Base-by-base conservation (phyloP, 2,329 filamentous ascomycete species). In the Pestalotiopsis sp. region DNA sequence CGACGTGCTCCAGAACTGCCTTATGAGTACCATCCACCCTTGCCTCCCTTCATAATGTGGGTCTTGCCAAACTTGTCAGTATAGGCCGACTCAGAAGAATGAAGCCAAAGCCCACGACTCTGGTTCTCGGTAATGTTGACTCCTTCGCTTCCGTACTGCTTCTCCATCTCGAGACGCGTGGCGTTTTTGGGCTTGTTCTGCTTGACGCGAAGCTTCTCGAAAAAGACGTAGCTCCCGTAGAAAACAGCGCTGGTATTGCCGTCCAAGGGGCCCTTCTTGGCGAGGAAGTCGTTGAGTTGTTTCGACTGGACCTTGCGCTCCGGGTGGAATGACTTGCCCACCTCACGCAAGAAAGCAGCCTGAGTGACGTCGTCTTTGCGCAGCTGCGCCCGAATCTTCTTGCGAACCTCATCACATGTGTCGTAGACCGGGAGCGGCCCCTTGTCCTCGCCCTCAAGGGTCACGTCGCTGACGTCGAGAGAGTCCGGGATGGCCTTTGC, bases 181-280 rank as follows among this genome's bases (percentile, higher is more conserved):
- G 85, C 82, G 20, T 76, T 81, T 79, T 89, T 89, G 59, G 83
- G 78, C 76, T 86, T 88, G 0, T 79, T 78, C 66, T 86, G 80
- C 73, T 81, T 81, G 66, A 90, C 77, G 17, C 87, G 78, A 72
- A 85, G 70, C 79, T 90, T 90, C 78, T 90, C 87, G 72, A 90
- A 90, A 75, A 84, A 89, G 23, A 88, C 82, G 73, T 90, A 90
- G 0, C 80, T 81, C 3, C 82, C 83, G 71, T 90, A 89, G 73
- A 84, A 90, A 1, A 85, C 78, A 9, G 72, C 71, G 66, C 79
- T 85, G 2, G 82, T 84, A 66, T 86, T 86, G 4, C 88, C 87
- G 2, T 80, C 79, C 11, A 77, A 78, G 0, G 81, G 68, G 0
- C 87, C 87, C 67, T 83, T 85, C 72, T 86, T 85, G 5, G 74